Percentiles rank a stretch among this genome's conserved stretches.
Conservation (phyloP, 2,329 filamentous ascomycete genomes). For the Knufia fluminis region DNA sequence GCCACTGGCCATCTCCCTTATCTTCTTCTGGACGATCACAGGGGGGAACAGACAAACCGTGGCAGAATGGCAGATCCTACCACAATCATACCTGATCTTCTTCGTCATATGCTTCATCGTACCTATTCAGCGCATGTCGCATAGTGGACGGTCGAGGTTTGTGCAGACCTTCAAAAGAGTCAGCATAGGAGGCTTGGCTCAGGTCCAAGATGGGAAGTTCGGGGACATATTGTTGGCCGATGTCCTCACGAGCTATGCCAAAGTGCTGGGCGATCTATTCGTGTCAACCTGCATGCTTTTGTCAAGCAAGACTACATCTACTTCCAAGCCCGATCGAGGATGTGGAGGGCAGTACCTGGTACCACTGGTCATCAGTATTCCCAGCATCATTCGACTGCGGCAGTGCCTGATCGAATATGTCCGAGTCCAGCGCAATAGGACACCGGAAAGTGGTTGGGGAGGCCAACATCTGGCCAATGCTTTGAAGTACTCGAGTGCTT, state of each 20-base stretch:
- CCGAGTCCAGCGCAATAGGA: constrained; percentile 52
- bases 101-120: constrained; percentile 63
- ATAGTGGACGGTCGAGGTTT: constrained; percentile 64
- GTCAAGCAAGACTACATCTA: constrained; percentile 59
- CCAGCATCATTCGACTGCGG: constrained; percentile 74
- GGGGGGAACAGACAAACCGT: constrained; percentile 60
- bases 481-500: constrained; percentile 85
- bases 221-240: constrained; percentile 90
- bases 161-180: constrained; percentile 68
- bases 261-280: constrained; percentile 82
- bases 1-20: constrained; percentile 61
- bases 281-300: constrained; percentile 90
- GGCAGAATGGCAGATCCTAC: constrained; percentile 71
- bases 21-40: constrained; percentile 77
- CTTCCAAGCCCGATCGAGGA: constrained; percentile 66
- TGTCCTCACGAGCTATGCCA: constrained; percentile 88
- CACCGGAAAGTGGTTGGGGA: constrained; percentile 54
- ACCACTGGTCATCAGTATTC: constrained; percentile 73
- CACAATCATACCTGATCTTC: constrained; percentile 70
- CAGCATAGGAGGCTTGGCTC: constrained; percentile 74
- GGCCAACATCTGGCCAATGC: constrained; percentile 89
- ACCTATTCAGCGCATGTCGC: constrained; percentile 60
- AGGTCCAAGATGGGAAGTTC: constrained; percentile 82
- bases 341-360: constrained; percentile 74
- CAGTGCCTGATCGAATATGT: constrained; percentile 86